Conservation (phyloP, 345 rosid genomes). For the Schrenkiella parvula region DNA sequence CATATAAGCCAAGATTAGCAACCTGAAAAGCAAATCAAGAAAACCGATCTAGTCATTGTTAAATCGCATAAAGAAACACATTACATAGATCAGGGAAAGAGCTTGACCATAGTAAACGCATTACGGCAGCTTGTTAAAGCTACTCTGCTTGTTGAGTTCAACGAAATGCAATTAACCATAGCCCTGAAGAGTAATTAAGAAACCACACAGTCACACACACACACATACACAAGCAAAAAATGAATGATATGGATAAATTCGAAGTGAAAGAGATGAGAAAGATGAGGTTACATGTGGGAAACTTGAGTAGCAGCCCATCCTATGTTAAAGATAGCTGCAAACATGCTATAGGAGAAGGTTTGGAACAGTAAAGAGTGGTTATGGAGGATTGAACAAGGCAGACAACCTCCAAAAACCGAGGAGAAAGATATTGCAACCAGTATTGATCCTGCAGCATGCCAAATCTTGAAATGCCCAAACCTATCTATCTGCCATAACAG, state of each 20-base stretch:
- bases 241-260: not conserved
- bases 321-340: conserved; percentile 87
- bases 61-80: not conserved
- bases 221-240: not conserved
- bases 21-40: conserved; percentile 41
- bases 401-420: conserved; percentile 90
- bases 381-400: conserved; percentile 65
- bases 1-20: conserved; percentile 88
- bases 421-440: conserved; percentile 91
- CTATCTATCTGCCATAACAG: conserved; percentile 70
- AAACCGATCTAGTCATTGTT: not conserved
- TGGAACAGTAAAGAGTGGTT: conserved; percentile 43
- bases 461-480: conserved; percentile 91
- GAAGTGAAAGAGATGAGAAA: not conserved
- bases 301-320: conserved; percentile 99
- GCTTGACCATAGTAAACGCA: conserved; percentile 86
- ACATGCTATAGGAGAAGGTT: conserved; percentile 73
- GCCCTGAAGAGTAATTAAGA: conserved; percentile 47
- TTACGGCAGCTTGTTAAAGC: conserved; percentile 86
- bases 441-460: conserved; percentile 93
- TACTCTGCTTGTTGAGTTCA: conserved; percentile 85
- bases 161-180: conserved; percentile 87
- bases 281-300: conserved; percentile 75
- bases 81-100: conserved; percentile 16
- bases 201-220: conserved; percentile 1